Conservation (phyloP, 2,329 filamentous ascomycete species). For the Alternaria incomplexa region DNA sequence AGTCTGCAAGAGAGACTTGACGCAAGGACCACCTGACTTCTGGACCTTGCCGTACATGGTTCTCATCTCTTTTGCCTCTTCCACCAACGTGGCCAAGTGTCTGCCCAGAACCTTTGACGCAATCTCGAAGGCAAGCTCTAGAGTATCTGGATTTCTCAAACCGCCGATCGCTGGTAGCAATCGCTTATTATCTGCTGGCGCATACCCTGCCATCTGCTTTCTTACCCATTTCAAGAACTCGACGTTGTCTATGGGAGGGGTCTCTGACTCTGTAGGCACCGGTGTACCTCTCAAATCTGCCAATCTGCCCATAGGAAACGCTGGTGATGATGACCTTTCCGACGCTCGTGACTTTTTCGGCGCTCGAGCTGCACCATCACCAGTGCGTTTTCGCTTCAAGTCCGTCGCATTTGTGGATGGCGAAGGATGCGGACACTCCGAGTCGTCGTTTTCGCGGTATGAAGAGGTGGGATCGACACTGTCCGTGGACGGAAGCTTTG, state of each 20-base stretch:
- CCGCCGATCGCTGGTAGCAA: no score
- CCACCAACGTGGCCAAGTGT: no score
- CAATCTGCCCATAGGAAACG: no score
- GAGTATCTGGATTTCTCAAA: not conserved
- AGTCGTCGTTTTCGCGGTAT: not conserved
- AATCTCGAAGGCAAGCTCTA: not conserved
- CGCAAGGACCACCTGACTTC: not conserved
- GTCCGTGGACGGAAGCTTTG: not conserved
- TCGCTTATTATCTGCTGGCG: no score
- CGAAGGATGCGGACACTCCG: not conserved
- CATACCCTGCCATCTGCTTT: not conserved
- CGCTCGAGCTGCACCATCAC: not conserved
- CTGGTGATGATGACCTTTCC: not conserved
- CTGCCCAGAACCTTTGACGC: no score
- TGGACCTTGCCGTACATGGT: no score
- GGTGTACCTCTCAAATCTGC: no score
- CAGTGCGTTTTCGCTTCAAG: not conserved
- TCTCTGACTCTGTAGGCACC: no score
- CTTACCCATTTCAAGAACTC: not conserved
- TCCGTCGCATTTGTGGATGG: not conserved
- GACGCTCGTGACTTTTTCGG: not conserved
- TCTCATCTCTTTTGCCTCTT: no score
- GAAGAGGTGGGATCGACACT: not conserved
- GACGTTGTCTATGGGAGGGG: not conserved
- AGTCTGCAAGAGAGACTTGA: not conserved